These are phyloP conservation scores for Tilletia indica DNA, from an alignment of 1,284 basidiomycete species.

Conservation along the genomic window DNA sequence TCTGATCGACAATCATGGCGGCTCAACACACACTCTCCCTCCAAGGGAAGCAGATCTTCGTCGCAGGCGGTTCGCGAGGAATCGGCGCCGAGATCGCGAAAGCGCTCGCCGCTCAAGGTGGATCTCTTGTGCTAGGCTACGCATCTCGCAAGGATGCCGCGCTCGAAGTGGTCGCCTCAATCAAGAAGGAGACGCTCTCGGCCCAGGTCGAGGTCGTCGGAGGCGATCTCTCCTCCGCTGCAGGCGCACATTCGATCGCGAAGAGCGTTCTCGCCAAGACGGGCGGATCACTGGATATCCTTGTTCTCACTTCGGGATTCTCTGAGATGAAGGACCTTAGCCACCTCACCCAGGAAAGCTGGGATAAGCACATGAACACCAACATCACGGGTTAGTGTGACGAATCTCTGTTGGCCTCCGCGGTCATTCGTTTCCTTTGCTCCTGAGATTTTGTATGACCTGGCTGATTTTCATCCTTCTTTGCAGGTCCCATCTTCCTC, in stretches of 20 bases:
- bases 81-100: conserved; percentile 65
- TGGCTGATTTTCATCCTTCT: too few relatives aligned
- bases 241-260: not conserved
- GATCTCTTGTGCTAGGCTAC: conserved; percentile 40
- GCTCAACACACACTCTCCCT: conserved; percentile 17
- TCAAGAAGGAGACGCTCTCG: not conserved
- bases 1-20: not conserved
- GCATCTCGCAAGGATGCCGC: conserved; percentile 3
- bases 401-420: not conserved
- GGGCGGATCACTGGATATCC: not conserved
- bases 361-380: conserved; percentile 10
- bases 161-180: not conserved
- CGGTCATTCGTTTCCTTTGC: too few relatives aligned
- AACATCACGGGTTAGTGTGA: not conserved
- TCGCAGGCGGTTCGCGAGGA: conserved; percentile 66
- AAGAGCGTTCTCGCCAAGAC: conserved; percentile 1
- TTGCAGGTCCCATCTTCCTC: conserved; percentile 8
- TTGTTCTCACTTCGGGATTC: conserved; percentile 5
- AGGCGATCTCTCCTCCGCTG: not conserved
- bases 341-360: not conserved
- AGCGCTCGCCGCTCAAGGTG: conserved; percentile 63
- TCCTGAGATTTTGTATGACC: too few relatives aligned
- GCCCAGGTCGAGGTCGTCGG: not conserved
- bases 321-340: not conserved
- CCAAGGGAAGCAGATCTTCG: conserved; percentile 47